Conservation (phyloP, 2,329 filamentous ascomycete species). For the Zymoseptoria ardabiliae region DNA sequence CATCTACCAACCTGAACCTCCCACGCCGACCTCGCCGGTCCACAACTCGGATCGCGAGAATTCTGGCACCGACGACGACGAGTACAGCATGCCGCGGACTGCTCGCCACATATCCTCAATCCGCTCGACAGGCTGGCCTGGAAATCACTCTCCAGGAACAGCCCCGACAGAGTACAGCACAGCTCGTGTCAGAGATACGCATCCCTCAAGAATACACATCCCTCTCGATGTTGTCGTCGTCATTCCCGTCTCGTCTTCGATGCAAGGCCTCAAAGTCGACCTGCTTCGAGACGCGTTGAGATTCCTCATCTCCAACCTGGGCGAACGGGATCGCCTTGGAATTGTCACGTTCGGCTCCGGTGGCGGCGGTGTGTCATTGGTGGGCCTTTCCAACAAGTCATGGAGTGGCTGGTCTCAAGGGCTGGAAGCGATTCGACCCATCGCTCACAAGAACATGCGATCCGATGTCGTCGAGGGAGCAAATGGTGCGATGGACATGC, state of each 20-base stretch:
- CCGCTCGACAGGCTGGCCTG: constrained; percentile 73
- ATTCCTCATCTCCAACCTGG: constrained; percentile 83
- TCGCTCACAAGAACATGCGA: constrained; percentile 92
- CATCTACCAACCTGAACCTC: constrained; percentile 62
- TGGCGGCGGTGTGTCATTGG: constrained; percentile 83
- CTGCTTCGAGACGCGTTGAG: constrained; percentile 83
- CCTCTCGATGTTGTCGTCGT: constrained; percentile 94
- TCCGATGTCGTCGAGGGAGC: constrained; percentile 96
- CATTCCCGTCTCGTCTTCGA: constrained; percentile 93
- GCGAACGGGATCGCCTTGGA: constrained; percentile 92
- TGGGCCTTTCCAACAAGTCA: constrained; percentile 95
- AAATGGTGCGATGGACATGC: constrained; percentile 94
- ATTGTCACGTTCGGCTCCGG: constrained; percentile 95
- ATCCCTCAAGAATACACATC: constrained; percentile 61
- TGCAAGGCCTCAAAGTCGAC: constrained; percentile 99
- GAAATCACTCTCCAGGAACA: constrained; percentile 73
- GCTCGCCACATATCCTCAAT: constrained; percentile 70
- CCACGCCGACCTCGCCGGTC: constrained; percentile 46
- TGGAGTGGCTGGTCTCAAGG: constrained; percentile 90
- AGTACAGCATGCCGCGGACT: constrained; percentile 38
- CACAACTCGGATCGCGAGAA: constrained; percentile 69
- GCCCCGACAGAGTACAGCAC: constrained; percentile 84
- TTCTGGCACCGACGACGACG: constrained; percentile 8
- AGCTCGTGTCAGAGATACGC: not conserved
- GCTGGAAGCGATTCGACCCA: constrained; percentile 78